These are phyloP conservation scores for Kwoniella shandongensis DNA, from an alignment of 768 basidiomycete genomes.

Conservation along the genomic window DNA sequence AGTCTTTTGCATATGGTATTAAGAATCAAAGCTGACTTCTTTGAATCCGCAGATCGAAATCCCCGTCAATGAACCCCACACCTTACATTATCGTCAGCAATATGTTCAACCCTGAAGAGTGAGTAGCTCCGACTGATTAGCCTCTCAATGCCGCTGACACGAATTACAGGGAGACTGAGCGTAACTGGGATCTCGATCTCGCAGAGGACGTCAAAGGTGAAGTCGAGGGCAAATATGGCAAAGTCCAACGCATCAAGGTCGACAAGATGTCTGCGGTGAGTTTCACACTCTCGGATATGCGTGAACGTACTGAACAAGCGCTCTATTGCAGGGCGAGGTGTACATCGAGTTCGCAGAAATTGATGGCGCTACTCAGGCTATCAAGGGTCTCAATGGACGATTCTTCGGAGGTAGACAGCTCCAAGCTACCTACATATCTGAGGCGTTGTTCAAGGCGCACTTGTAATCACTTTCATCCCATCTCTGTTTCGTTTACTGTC, in stretches of 20 bases:
- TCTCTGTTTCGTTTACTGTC: background rate
- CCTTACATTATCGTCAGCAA: constrained; percentile 80
- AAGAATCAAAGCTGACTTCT: constrained; percentile 4
- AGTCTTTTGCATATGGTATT: background rate
- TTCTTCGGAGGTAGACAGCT: constrained; percentile 95
- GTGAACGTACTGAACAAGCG: background rate
- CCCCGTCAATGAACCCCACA: constrained; percentile 72
- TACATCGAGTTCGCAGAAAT: constrained; percentile 85
- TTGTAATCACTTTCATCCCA: constrained; percentile 20
- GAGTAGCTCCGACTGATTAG: constrained; percentile 46
- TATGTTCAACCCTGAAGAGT: constrained; percentile 99
- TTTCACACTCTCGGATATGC: background rate
- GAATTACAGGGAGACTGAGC: constrained; percentile 77
- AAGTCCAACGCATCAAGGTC: constrained; percentile 81
- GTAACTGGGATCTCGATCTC: constrained; percentile 94
- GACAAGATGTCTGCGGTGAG: constrained; percentile 89
- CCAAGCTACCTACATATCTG: constrained; percentile 82
- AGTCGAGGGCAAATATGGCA: constrained; percentile 86
- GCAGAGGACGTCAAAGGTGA: constrained; percentile 95
- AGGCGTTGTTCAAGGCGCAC: constrained; percentile 65
- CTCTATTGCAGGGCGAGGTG: constrained; percentile 76
- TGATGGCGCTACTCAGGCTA: constrained; percentile 76
- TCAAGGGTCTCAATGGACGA: constrained; percentile 88
- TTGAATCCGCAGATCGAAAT: constrained; percentile 61
- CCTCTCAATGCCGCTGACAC: constrained; percentile 9